phyloP scores from a whole-genome alignment of 2,329 filamentous ascomycete genomes.

The Fusarium globosum region DNA sequence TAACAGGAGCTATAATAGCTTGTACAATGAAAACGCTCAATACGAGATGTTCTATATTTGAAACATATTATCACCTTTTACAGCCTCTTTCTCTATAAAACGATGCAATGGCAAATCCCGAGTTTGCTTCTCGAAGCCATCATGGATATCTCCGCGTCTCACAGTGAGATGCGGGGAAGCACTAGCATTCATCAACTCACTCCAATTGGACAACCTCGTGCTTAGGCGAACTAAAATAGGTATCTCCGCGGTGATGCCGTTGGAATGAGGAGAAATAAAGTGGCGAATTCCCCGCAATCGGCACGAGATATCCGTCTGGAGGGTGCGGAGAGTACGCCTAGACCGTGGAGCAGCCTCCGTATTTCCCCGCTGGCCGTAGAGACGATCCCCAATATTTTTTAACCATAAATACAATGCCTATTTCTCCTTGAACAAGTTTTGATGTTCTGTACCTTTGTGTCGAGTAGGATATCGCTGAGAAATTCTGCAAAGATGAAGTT shows the following conservation, averaged over 20 bases:
- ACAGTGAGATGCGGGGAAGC: neutral
- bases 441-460: neutral
- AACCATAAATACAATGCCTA: neutral
- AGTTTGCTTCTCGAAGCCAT: neutral
- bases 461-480: neutral
- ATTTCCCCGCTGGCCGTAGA: neutral
- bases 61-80: fast-evolving
- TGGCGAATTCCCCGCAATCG: constrained; percentile 4
- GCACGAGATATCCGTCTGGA: constrained; percentile 11
- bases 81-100: neutral
- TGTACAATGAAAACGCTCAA: fast-evolving
- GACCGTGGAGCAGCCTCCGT: neutral
- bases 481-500: constrained; percentile 16
- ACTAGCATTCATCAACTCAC: neutral
- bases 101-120: neutral
- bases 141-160: neutral
- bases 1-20: fast-evolving
- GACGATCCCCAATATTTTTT: neutral
- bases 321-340: neutral
- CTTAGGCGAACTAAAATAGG: neutral
- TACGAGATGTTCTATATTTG: neutral
- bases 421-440: fast-evolving
- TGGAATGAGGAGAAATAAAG: neutral
- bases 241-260: neutral
- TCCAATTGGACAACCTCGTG: neutral